A percentile compares a stretch with the other conserved stretches of the same genome.
These are phyloP conservation scores for Trypanosoma boissoni DNA, from an alignment of 208 protist species.

Conservation along the genomic window DNA sequence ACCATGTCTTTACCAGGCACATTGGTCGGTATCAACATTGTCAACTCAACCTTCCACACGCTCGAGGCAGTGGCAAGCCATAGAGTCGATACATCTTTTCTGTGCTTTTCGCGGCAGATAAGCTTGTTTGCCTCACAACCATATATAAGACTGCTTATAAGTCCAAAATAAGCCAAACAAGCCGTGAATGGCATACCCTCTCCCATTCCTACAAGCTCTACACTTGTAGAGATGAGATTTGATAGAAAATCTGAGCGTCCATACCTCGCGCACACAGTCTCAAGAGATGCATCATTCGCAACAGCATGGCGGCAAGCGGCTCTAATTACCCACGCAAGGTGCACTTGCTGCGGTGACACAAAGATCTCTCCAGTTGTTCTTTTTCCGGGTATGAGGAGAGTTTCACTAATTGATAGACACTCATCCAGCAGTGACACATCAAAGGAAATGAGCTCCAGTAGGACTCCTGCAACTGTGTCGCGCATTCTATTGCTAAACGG, in stretches of 20 bases:
- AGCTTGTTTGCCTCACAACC: slow-evolving; percentile 44
- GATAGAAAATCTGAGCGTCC: slow-evolving; percentile 25
- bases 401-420: slow-evolving; percentile 15
- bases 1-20: slow-evolving; percentile 27
- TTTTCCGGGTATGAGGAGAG: slow-evolving; percentile 5
- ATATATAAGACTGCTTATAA: slow-evolving; percentile 43
- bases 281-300: slow-evolving; percentile 7
- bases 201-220: slow-evolving; percentile 13
- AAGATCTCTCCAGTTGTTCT: background rate
- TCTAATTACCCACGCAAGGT: slow-evolving; percentile 34
- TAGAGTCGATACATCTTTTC: slow-evolving; percentile 30
- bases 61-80: slow-evolving; percentile 42
- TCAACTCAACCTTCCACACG: slow-evolving; percentile 33
- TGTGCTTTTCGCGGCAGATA: slow-evolving; percentile 31
- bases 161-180: slow-evolving; percentile 41
- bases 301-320: slow-evolving; percentile 24
- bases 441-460: slow-evolving; percentile 28
- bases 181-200: slow-evolving; percentile 26
- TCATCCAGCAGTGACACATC: slow-evolving; percentile 31
- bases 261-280: slow-evolving; percentile 4
- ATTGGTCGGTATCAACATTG: slow-evolving; percentile 32
- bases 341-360: slow-evolving; percentile 25
- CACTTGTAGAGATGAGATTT: slow-evolving; percentile 22
- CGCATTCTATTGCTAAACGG: slow-evolving; percentile 35
- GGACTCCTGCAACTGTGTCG: slow-evolving; percentile 25